These are phyloP conservation scores for Diplodia seriata DNA, from an alignment of 2,329 filamentous ascomycete genomes.

Conservation along the genomic window DNA sequence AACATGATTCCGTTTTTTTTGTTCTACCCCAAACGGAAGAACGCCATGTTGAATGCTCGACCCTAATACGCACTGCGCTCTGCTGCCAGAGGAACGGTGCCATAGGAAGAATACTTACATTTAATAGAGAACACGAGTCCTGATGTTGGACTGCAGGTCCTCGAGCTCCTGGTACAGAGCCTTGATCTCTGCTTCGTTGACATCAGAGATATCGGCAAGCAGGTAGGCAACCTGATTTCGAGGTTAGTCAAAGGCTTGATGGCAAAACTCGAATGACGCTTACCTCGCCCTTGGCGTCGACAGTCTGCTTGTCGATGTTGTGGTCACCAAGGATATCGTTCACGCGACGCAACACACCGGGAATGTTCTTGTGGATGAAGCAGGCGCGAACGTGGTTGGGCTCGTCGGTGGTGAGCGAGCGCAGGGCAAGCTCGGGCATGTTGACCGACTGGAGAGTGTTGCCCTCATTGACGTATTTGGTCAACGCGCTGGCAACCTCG, in stretches of 20 bases:
- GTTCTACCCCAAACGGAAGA: conserved; percentile 33
- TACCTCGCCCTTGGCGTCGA: conserved; percentile 89
- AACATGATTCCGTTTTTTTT: conserved; percentile 22
- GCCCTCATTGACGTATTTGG: conserved; percentile 95
- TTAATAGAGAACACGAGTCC: conserved; percentile 58
- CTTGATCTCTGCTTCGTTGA: conserved; percentile 81
- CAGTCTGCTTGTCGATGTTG: conserved; percentile 99
- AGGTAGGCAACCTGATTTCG: conserved; percentile 77
- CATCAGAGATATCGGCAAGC: conserved; percentile 95
- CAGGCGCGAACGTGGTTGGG: conserved; percentile 89
- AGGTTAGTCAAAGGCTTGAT: background rate
- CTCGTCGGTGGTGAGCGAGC: conserved; percentile 89
- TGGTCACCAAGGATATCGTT: conserved; percentile 94
- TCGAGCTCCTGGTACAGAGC: conserved; percentile 85
- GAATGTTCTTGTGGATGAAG: conserved; percentile 96
- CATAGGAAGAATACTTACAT: background rate
- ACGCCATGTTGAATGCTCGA: conserved; percentile 50
- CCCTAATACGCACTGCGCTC: conserved; percentile 1
- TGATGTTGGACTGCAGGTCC: conserved; percentile 72
- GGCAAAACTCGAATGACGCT: background rate
- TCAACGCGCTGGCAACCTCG: conserved; percentile 86
- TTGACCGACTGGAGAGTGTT: conserved; percentile 92
- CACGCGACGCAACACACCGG: conserved; percentile 91
- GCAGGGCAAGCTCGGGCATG: conserved; percentile 90
- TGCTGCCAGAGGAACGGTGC: conserved; percentile 1